Percentiles rank a stretch among this genome's conserved stretches.
These are phyloP conservation scores for Suhomyces chickasaworum DNA, from an alignment of 1,139 yeast species.

Conservation along the genomic window DNA sequence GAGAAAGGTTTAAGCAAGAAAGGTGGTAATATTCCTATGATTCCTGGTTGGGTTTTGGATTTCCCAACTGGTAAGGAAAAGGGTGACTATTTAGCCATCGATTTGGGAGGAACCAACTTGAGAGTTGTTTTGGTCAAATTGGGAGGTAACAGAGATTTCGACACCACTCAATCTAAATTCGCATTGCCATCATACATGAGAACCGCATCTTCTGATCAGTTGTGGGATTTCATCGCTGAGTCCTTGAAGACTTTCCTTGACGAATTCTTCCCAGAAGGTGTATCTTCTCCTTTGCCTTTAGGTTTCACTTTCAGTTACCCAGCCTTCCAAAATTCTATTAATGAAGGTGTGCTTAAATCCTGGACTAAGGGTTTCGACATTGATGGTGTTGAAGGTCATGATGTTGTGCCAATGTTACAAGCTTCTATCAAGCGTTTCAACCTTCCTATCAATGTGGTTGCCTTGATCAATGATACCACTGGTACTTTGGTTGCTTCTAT, in stretches of 20 bases:
- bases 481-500: constrained; percentile 96
- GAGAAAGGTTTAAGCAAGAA: constrained; percentile 72
- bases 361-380: constrained; percentile 99
- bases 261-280: constrained; percentile 67
- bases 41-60: constrained; percentile 94
- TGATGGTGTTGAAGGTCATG: constrained; percentile 89
- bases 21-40: constrained; percentile 94
- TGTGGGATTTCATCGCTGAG: constrained; percentile 86
- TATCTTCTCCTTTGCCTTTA: constrained; percentile 57
- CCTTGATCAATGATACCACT: constrained; percentile 94
- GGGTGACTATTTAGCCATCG: constrained; percentile 90
- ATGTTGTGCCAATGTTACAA: constrained; percentile 91
- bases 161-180: constrained; percentile 81
- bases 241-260: constrained; percentile 66
- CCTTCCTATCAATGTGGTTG: constrained; percentile 84
- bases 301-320: constrained; percentile 98
- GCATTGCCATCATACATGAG: constrained; percentile 73
- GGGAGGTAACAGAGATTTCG: constrained; percentile 77
- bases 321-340: constrained; percentile 79
- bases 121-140: constrained; percentile 84
- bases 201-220: constrained; percentile 73
- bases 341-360: constrained; percentile 84
- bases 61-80: constrained; percentile 88
- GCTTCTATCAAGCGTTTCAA: constrained; percentile 61
- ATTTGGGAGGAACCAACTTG: constrained; percentile 93